Base-by-base conservation (phyloP, 495 filamentous ascomycete species). In the Xylaria nigripes region DNA sequence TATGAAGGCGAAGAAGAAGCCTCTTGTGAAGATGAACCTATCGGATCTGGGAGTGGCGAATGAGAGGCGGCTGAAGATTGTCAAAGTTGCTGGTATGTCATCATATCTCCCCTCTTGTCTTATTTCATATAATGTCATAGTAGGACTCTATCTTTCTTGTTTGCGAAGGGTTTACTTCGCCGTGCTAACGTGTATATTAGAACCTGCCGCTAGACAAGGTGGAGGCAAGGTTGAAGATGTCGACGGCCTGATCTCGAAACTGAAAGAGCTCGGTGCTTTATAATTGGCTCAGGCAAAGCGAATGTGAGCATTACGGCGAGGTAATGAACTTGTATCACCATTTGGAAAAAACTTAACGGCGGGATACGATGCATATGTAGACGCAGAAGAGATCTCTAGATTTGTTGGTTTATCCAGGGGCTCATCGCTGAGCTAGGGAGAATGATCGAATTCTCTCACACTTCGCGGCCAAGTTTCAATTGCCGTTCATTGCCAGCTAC, bases 1-100 rank as follows among this genome's bases (percentile, higher is more conserved):
- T 55, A 98, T 98, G 94, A 97, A 96, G 83, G 93, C 93, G 50
- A 97, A 97, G 86, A 98, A 97, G 87, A 98, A 97, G 84, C 86
- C 86, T 61, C 63, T 98, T 61, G 88, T 90, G 70, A 97, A 95
- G 85, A 86, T 87, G 81, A 87, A 74, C 45, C 65, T 95, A 67
- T 81, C 69, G 46, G 92, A 97, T 67, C 85, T 84, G 68, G 90
- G 87, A 0, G 77, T 90, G 8, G 83, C 89, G 64, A 76, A 81
- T 47, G 76, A 76, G 70, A 83, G 74, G 68, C 76, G 92, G 64
- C 73, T 98, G 70, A 94, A 90, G 84, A 86, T 88, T 46, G 46
- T 96, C 52, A 87, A 87, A 77, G 90, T 95, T 51, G 86, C 81
- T 36, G 86, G 86, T 90, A 72, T 61, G 84, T 79, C 45, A 23